Evolutionary conservation across 1,139 yeast species (phyloP), one percentile per base, ranked within the genome.

Genomic region (Taphrina communis): DNA sequence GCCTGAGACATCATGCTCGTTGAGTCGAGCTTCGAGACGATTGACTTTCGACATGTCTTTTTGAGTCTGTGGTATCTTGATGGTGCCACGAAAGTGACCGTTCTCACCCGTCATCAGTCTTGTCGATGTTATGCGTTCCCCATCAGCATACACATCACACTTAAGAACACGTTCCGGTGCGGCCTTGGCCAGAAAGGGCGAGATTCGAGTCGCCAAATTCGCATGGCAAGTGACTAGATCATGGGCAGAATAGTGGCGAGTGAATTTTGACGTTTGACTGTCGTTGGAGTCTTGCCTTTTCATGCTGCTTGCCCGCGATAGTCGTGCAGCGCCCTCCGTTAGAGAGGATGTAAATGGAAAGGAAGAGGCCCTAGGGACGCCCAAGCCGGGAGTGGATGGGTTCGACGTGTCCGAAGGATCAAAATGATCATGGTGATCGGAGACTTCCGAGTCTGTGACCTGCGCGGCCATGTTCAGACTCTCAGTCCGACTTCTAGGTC

Each of bases 131-230:
- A 61, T 58, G 65, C 69, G 39, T 59, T 70, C 7, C 57, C 69
- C 42, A 62, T 72, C 41, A 65, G 72, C 46, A 70, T 70, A 38
- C 14, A 72, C 69, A 48, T 72, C 68, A 38, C 69, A 63, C 19
- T 68, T 69, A 38, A 72, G 68, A 7, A 38, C 52, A n/a, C 66
- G 72, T 7, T 55, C 65, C 7, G 70, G 53, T 4, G 70, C 66
- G 2, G 74, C 72, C 11, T 70, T 71, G 14, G 73, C 66, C 21
- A 72, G 71, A 41, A 72, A 72, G 6, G 74, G 74, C 51, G 72
- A 70, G 17, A 72, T 69, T 6, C 73, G 72, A 12, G 52, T 31
- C 17, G 62, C 36, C 63, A 66, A 50, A 25, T 60, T 66, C 14
- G 67, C 52, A 31, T 62, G 68, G 44, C 60, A 52, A 19, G 17